These are phyloP conservation scores for Magnaporthiopsis incrustans DNA, from an alignment of 2,329 filamentous ascomycete species.

Conservation along the genomic window DNA sequence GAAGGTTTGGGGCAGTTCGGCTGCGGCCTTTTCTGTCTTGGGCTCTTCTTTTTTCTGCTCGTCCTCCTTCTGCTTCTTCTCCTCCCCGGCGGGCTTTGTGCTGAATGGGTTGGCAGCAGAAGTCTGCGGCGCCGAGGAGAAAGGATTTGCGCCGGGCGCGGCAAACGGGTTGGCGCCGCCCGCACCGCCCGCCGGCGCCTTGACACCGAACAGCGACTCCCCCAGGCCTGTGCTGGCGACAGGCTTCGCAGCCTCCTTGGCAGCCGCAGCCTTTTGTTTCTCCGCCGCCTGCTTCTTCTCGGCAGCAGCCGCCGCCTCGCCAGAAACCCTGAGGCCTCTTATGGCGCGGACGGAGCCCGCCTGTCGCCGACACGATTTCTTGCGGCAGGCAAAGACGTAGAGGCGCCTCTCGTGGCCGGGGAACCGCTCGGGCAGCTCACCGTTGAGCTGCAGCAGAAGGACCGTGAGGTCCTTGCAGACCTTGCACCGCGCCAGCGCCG, in stretches of 20 bases:
- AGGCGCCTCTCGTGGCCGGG: conserved; percentile 79
- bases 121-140: conserved; percentile 22
- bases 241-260: conserved; percentile 22
- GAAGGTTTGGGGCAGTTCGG: conserved; percentile 52
- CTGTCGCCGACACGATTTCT: conserved; percentile 72
- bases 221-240: conserved; percentile 44
- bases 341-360: conserved; percentile 73
- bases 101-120: conserved; percentile 15
- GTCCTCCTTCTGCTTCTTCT: conserved; percentile 21
- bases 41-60: conserved; percentile 25
- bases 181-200: conserved; percentile 31
- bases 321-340: conserved; percentile 55
- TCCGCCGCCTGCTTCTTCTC: conserved; percentile 24
- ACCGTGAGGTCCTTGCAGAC: conserved; percentile 78
- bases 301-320: conserved; percentile 25
- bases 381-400: conserved; percentile 77
- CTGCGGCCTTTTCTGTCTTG: conserved; percentile 17
- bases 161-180: conserved; percentile 45
- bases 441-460: conserved; percentile 84
- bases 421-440: conserved; percentile 78
- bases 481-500: conserved; percentile 74
- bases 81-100: conserved; percentile 8
- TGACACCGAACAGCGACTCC: conserved; percentile 62
- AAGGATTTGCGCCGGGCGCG: conserved; percentile 13
- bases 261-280: conserved; percentile 24